phyloP scores from a whole-genome alignment of 768 basidiomycete species.

The Sarcomyxa edulis region DNA sequence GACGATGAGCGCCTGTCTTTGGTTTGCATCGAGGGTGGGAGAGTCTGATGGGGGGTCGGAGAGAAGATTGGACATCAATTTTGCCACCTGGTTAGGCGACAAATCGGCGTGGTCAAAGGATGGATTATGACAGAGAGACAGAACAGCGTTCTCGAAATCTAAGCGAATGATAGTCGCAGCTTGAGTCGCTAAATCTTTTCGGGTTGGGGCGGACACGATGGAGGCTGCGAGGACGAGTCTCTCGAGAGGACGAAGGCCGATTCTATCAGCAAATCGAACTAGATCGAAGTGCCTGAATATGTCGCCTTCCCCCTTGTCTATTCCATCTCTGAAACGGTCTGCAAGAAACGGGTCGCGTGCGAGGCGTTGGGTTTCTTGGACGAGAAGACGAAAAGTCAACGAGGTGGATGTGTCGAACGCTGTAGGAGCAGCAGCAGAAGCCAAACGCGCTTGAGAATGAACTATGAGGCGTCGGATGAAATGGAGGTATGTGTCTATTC shows the following conservation, averaged over 20 bases:
- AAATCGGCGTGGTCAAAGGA: constrained; percentile 82
- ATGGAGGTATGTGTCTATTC: constrained; percentile 94
- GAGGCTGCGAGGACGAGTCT: constrained; percentile 72
- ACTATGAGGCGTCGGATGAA: constrained; percentile 95
- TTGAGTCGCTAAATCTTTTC: constrained; percentile 54
- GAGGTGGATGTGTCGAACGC: constrained; percentile 71
- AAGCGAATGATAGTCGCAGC: constrained; percentile 65
- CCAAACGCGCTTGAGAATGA: constrained; percentile 72
- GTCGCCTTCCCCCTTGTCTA: constrained; percentile 85
- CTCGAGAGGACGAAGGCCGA: constrained; percentile 77
- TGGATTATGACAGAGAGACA: constrained; percentile 73
- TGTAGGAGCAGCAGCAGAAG: constrained; percentile 52
- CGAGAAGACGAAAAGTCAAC: constrained; percentile 78
- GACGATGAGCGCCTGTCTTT: constrained; percentile 70
- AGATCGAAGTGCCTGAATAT: constrained; percentile 82
- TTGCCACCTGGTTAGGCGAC: constrained; percentile 65
- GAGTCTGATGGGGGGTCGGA: constrained; percentile 64
- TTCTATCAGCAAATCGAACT: constrained; percentile 73
- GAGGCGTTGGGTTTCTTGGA: constrained; percentile 85
- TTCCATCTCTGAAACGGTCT: constrained; percentile 85
- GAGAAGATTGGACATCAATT: constrained; percentile 77
- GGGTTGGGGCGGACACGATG: constrained; percentile 56
- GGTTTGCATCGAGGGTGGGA: constrained; percentile 64
- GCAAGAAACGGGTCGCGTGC: constrained; percentile 88
- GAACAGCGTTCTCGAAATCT: constrained; percentile 76